These are phyloP conservation scores for Dendrocalamus sinicus DNA, from an alignment of 176 grass and related monocot species.

Conservation along the genomic window DNA sequence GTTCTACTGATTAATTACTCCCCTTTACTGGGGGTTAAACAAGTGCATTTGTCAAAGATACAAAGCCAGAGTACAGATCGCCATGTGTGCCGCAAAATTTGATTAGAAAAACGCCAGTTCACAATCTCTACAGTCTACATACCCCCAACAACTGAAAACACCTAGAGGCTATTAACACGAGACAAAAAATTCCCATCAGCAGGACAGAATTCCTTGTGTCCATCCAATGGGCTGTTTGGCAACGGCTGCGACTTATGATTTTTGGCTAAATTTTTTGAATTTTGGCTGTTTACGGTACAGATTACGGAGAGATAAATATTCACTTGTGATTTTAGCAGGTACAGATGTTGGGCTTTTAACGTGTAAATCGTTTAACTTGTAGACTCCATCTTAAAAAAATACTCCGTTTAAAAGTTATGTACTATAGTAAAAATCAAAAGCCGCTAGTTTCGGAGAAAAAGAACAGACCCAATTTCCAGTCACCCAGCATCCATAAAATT, in stretches of 20 bases:
- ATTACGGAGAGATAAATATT: no score
- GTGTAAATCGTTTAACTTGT: no score
- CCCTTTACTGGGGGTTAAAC: conserved; percentile 9
- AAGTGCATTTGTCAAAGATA: not conserved
- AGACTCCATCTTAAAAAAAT: no score
- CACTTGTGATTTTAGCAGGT: no score
- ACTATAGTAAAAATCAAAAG: no score
- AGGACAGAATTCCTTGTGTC: not conserved
- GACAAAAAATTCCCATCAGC: conserved; percentile 28
- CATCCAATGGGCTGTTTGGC: not conserved
- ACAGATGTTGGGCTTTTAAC: no score
- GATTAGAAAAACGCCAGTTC: conserved; percentile 28
- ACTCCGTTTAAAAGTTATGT: no score
- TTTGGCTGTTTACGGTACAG: no score
- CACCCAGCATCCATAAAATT: conserved; percentile 8
- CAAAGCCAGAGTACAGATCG: not conserved
- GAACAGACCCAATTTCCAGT: not conserved
- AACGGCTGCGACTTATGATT: no score
- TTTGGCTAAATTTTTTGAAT: no score
- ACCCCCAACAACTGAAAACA: not conserved
- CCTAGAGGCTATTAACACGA: conserved; percentile 47
- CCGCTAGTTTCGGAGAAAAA: no score
- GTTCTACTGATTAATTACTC: not conserved
- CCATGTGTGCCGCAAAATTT: conserved; percentile 35
- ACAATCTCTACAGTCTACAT: conserved; percentile 18